Base-by-base conservation (phyloP, 805 yeast genomes). In the Vanderwaltozyma tropicalis region DNA sequence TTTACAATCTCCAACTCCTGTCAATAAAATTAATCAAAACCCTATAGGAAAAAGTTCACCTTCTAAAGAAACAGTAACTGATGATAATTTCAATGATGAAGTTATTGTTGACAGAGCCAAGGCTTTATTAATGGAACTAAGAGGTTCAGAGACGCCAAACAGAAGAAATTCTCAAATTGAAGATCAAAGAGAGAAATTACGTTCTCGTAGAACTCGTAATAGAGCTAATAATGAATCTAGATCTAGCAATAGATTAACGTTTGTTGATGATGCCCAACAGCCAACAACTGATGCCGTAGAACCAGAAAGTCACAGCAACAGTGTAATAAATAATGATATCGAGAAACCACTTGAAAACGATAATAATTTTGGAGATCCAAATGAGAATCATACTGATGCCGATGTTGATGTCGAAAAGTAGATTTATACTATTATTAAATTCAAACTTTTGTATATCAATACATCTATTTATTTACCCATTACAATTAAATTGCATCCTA, bases 101-200 rank as follows among this genome's bases (percentile, higher is more conserved):
- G 62, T 57, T 30, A 51, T 58, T 27, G 50, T 48, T 11, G 59
- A 55, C 28, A 66, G 87, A 43, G 92, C 89, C 0, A 68, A 81
- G 53, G 70, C 65, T 36, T 65, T 81, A 41, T 62, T 81, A 15
- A 71, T 69, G 49, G 87, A 78, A 48, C 60, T 81, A 17, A 64
- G 88, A 49, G 66, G 68, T 7, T 54, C 59, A 19, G 41, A 45
- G 1, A 43, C 46, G 0, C 51, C 59, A 5, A 45, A 47, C 14
- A 52, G 47, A 27, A 42, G 45, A 5, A 47, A 42, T 28, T 60
- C 48, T 5, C 27, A 39, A 2, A 22, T 51, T 9, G 50, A 47
- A 28, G 57, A 52, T 13, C 61, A 55, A 35, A 53, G 48, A 37
- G 55, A 50, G 35, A 52, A 39, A 32, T 22, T 57, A 28, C 48